Conservation (phyloP, 2,329 filamentous ascomycete genomes). For the Fusarium falciforme region DNA sequence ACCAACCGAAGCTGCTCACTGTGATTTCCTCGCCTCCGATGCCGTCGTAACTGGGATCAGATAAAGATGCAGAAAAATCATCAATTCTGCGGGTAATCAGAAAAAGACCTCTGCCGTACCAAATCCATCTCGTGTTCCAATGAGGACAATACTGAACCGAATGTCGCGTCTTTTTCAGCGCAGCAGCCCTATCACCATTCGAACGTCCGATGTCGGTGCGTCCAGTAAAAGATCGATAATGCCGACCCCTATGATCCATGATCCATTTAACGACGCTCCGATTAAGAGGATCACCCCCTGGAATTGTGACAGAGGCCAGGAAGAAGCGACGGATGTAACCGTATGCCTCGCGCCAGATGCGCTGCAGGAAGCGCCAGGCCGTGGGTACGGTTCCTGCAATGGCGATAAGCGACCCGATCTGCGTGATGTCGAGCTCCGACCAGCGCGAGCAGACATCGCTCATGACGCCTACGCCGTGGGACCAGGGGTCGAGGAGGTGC, state of each 20-base stretch:
- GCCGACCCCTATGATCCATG: conserved; percentile 52
- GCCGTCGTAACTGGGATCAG: conserved; percentile 58
- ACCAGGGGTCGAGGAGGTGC: conserved; percentile 46
- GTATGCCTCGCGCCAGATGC: conserved; percentile 52
- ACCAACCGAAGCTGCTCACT: conserved; percentile 63
- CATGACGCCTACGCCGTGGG: conserved; percentile 49
- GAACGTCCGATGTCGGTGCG: conserved; percentile 52
- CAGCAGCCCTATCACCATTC: conserved; percentile 51
- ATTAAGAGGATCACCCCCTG: conserved; percentile 58
- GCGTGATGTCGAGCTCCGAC: conserved; percentile 59
- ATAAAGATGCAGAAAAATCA: conserved; percentile 50
- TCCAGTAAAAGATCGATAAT: conserved; percentile 57
- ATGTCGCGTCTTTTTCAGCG: conserved; percentile 55
- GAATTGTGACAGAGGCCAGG: conserved; percentile 57
- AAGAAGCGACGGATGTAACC: conserved; percentile 56
- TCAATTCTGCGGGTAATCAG: conserved; percentile 56
- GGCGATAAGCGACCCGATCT: conserved; percentile 57
- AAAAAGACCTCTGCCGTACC: conserved; percentile 59
- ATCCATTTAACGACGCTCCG: conserved; percentile 59
- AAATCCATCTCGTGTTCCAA: conserved; percentile 61
- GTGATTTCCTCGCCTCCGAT: conserved; percentile 59
- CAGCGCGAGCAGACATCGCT: conserved; percentile 53
- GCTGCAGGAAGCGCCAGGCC: conserved; percentile 52
- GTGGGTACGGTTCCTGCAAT: conserved; percentile 56
- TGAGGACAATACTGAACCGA: conserved; percentile 58